A percentile compares a stretch with the other conserved stretches of the same genome.
phyloP scores from a whole-genome alignment of 2,329 filamentous ascomycete genomes.

The Pseudonectria buxi region DNA sequence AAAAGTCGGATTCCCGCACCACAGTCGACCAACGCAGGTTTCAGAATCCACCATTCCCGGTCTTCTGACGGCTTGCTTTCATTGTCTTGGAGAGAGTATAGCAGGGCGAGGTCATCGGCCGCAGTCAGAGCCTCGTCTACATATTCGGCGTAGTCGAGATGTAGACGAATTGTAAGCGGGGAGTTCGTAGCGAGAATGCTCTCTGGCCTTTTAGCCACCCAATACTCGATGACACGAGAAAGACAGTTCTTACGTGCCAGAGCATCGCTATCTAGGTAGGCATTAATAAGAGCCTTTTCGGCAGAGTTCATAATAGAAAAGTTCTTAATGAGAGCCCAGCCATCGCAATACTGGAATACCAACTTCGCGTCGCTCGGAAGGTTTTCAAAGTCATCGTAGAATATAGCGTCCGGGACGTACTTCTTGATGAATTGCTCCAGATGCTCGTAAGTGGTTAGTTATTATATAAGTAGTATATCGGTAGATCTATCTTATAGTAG shows the following conservation, averaged over 20 bases:
- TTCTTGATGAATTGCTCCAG: conserved; percentile 23
- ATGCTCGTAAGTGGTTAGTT: too few species aligned
- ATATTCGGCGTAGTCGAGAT: conserved; percentile 33
- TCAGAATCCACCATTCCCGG: conserved; percentile 34
- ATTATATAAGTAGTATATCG: too few species aligned
- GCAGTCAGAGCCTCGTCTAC: conserved; percentile 31
- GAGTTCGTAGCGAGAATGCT: conserved; percentile 25
- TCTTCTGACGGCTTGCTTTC: conserved; percentile 18
- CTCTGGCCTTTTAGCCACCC: conserved; percentile 28
- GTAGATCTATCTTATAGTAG: too few species aligned
- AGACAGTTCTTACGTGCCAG: conserved; percentile 32
- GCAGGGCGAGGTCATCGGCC: conserved; percentile 28
- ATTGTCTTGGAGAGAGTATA: conserved; percentile 30
- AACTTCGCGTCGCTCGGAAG: conserved; percentile 19
- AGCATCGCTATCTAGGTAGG: conserved; percentile 33
- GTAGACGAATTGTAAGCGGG: conserved; percentile 27
- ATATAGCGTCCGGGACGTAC: conserved; percentile 23
- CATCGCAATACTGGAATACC: conserved; percentile 29
- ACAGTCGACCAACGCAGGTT: conserved; percentile 33
- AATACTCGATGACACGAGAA: conserved; percentile 28
- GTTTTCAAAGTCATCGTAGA: conserved; percentile 20
- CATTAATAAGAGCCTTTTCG: conserved; percentile 27
- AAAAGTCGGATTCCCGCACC: conserved; percentile 33
- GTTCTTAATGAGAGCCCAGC: conserved; percentile 28
- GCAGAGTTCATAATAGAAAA: conserved; percentile 27